A percentile compares a stretch with the other conserved stretches of the same genome.
Conservation (phyloP, 1,139 yeast genomes). For the Geotrichum carabidarum region DNA sequence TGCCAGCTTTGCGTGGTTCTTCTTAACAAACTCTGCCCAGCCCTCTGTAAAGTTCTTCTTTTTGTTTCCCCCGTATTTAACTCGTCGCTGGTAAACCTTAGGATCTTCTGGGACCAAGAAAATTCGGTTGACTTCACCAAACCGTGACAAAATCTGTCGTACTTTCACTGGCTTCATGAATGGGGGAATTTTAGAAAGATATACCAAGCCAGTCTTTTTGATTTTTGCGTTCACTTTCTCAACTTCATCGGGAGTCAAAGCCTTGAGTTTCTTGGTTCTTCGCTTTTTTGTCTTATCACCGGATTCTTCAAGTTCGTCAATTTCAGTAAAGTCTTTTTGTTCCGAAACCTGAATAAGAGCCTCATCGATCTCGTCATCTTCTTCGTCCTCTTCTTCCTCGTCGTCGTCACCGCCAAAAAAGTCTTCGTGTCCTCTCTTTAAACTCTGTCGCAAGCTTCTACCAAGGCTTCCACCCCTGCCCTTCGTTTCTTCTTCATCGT, state of each 20-base stretch:
- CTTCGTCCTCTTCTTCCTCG: constrained; percentile 14
- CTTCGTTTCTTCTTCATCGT: constrained; percentile 14
- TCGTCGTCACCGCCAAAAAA: constrained; percentile 14
- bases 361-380: constrained; percentile 18
- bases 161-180: constrained; percentile 93
- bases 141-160: constrained; percentile 70
- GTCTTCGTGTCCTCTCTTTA: constrained; percentile 10
- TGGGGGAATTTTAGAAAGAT: constrained; percentile 86
- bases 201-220: constrained; percentile 83
- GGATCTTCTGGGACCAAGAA: constrained; percentile 85
- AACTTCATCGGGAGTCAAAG: constrained; percentile 32
- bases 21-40: constrained; percentile 88
- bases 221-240: constrained; percentile 39
- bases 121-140: constrained; percentile 81
- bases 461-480: constrained; percentile 8
- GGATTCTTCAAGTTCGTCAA: constrained; percentile 4
- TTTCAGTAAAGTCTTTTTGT: constrained; percentile 11
- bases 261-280: constrained; percentile 27
- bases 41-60: constrained; percentile 88
- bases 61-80: constrained; percentile 90
- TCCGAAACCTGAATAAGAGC: constrained; percentile 12
- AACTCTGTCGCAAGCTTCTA: background rate
- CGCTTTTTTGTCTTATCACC: constrained; percentile 3
- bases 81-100: constrained; percentile 57
- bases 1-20: constrained; percentile 82